These are phyloP conservation scores for Sarocladium kiliense DNA, from an alignment of 2,329 filamentous ascomycete species.

Conservation along the genomic window DNA sequence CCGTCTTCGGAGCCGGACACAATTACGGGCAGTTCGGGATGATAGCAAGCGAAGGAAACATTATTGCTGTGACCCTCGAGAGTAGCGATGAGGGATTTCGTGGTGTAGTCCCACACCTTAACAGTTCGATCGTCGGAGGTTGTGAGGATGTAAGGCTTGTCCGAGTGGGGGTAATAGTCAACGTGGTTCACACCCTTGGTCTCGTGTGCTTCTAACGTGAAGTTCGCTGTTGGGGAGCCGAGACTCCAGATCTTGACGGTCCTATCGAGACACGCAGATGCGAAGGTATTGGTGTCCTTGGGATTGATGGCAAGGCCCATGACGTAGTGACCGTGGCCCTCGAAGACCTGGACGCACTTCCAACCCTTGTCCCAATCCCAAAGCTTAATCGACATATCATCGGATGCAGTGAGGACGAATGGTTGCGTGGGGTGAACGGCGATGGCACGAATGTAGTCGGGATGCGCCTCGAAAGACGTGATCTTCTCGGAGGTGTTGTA, in stretches of 20 bases:
- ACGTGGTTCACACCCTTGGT: slow-evolving; percentile 98
- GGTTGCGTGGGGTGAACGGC: slow-evolving; percentile 92
- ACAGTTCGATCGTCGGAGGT: slow-evolving; percentile 95
- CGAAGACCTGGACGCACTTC: slow-evolving; percentile 96
- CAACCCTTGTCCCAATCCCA: slow-evolving; percentile 99
- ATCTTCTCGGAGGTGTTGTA: slow-evolving; percentile 99
- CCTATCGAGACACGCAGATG: slow-evolving; percentile 89
- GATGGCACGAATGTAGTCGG: slow-evolving; percentile 97
- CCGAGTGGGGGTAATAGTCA: slow-evolving; percentile 75
- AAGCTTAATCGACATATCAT: slow-evolving; percentile 98
- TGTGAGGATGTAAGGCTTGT: slow-evolving; percentile 84
- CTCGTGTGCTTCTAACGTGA: slow-evolving; percentile 94
- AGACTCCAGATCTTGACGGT: slow-evolving; percentile 98
- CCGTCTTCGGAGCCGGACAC: slow-evolving; percentile 97
- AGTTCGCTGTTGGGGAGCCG: slow-evolving; percentile 89
- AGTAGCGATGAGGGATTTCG: slow-evolving; percentile 93
- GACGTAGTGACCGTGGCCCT: slow-evolving; percentile 93
- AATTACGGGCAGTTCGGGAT: slow-evolving; percentile 93
- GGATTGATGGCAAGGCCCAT: slow-evolving; percentile 97
- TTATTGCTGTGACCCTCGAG: slow-evolving; percentile 97
- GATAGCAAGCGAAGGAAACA: slow-evolving; percentile 96
- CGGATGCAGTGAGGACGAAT: slow-evolving; percentile 90
- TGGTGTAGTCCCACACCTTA: slow-evolving; percentile 99
- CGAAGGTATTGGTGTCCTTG: slow-evolving; percentile 89
- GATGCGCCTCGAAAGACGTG: slow-evolving; percentile 92